A percentile compares a stretch with the other conserved stretches of the same genome.
These are phyloP conservation scores for Fusarium mexicanum DNA, from an alignment of 2,329 filamentous ascomycete genomes.

Conservation along the genomic window DNA sequence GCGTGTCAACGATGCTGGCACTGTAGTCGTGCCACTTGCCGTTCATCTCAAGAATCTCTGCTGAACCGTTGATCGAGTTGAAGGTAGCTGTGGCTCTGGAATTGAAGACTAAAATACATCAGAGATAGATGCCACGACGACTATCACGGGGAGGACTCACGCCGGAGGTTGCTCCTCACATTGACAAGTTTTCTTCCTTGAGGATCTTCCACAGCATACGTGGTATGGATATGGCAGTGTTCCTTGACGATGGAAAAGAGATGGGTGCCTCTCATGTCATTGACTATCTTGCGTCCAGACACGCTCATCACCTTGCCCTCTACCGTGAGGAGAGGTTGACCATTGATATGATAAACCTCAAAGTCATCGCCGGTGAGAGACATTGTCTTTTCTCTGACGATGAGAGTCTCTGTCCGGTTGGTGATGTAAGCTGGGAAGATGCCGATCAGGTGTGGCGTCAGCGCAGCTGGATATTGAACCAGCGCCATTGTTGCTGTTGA, in stretches of 20 bases:
- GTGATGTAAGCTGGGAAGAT: slow-evolving; percentile 53
- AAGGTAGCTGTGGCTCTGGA: slow-evolving; percentile 68
- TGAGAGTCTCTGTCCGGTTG: slow-evolving; percentile 57
- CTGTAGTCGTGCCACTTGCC: slow-evolving; percentile 68
- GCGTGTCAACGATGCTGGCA: slow-evolving; percentile 66
- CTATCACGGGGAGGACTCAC: slow-evolving; percentile 50
- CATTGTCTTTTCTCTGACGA: slow-evolving; percentile 69
- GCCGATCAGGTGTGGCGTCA: slow-evolving; percentile 48
- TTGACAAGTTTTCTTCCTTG: slow-evolving; percentile 60
- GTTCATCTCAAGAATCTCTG: slow-evolving; percentile 63
- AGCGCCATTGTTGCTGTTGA: slow-evolving; percentile 13
- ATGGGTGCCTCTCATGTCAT: slow-evolving; percentile 61
- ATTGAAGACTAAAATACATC: slow-evolving; percentile 54
- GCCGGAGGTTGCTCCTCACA: slow-evolving; percentile 63
- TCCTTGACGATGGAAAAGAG: slow-evolving; percentile 69
- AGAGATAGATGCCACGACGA: not conserved
- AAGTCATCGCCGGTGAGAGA: slow-evolving; percentile 73
- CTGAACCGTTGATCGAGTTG: slow-evolving; percentile 55
- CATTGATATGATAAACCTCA: slow-evolving; percentile 65
- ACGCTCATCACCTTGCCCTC: slow-evolving; percentile 64
- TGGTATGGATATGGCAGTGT: slow-evolving; percentile 59
- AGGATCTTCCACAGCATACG: slow-evolving; percentile 60
- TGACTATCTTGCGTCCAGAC: slow-evolving; percentile 64
- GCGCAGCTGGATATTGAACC: not conserved
- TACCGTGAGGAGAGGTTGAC: slow-evolving; percentile 64